phyloP scores from a whole-genome alignment of 495 filamentous ascomycete genomes.

The Chaetomium cochliodes region DNA sequence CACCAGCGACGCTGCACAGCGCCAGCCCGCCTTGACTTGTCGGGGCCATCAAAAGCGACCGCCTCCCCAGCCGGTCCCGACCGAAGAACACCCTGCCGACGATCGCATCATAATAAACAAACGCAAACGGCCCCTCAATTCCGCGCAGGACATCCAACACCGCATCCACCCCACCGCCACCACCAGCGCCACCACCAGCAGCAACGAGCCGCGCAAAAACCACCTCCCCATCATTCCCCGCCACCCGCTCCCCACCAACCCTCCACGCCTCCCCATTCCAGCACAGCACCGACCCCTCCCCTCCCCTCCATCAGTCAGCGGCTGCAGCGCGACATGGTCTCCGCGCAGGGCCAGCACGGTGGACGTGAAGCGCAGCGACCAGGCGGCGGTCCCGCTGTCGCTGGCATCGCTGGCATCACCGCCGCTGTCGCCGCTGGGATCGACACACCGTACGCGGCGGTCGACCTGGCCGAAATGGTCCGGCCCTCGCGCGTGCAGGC shows the following conservation, averaged over 20 bases:
- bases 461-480: conserved; percentile 50
- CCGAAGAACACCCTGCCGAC: conserved; percentile 68
- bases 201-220: conserved; percentile 65
- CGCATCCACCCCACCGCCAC: conserved; percentile 30
- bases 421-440: too few species aligned
- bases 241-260: conserved; percentile 52
- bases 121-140: conserved; percentile 85
- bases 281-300: conserved; percentile 72
- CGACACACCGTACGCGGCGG: conserved; percentile 13
- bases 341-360: conserved; percentile 87
- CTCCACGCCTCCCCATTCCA: conserved; percentile 99
- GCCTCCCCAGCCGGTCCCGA: conserved; percentile 79
- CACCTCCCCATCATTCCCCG: conserved; percentile 72
- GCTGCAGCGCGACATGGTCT: conserved; percentile 67
- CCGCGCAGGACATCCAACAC: conserved; percentile 56
- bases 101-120: conserved; percentile 76
- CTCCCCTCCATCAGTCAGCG: conserved; percentile 44
- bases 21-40: conserved; percentile 52
- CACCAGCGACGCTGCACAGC: conserved; percentile 70
- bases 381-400: not conserved
- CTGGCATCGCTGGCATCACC: too few species aligned
- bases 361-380: conserved; percentile 63
- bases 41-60: conserved; percentile 67
- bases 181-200: conserved; percentile 18
- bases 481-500: conserved; percentile 49